Evolutionary conservation across 1,284 basidiomycete genomes (phyloP).

Genomic region (Cryptococcus wingfieldii): DNA sequence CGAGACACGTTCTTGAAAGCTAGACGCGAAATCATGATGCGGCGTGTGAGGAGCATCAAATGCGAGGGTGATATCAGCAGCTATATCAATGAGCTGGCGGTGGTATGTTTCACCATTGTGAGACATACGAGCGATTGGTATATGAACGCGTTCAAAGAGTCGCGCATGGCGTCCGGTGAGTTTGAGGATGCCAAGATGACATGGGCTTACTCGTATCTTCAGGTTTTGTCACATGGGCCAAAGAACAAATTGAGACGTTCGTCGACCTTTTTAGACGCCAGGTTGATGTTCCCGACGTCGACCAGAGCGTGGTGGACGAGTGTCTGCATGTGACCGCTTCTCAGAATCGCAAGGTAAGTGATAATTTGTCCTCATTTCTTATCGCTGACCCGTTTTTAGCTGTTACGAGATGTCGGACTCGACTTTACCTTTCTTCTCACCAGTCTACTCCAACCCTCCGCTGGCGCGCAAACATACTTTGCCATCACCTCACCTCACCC

Average conservation of each 20-base stretch:
- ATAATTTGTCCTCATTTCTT: not conserved
- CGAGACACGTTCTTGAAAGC: slow-evolving; percentile 77
- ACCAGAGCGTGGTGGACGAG: slow-evolving; percentile 64
- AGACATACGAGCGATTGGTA: slow-evolving; percentile 93
- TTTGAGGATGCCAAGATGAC: not conserved
- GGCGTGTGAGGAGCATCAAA: slow-evolving; percentile 73
- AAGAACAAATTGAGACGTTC: slow-evolving; percentile 75
- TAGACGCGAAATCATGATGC: slow-evolving; percentile 68
- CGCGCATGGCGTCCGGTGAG: slow-evolving; percentile 84
- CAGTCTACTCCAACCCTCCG: slow-evolving; percentile 55
- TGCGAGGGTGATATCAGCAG: slow-evolving; percentile 73
- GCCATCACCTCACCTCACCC: slow-evolving; percentile 1
- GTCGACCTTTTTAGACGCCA: slow-evolving; percentile 84
- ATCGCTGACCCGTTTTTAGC: slow-evolving; percentile 50
- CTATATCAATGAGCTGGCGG: slow-evolving; percentile 47
- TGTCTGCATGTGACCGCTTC: slow-evolving; percentile 67
- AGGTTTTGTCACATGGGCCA: slow-evolving; percentile 95
- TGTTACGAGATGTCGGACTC: slow-evolving; percentile 83
- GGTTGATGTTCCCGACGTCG: slow-evolving; percentile 77
- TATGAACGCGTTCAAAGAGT: slow-evolving; percentile 89
- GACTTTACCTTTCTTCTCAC: slow-evolving; percentile 85
- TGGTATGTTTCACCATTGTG: slow-evolving; percentile 48
- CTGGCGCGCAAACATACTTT: slow-evolving; percentile 15
- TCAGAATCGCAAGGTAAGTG: slow-evolving; percentile 72
- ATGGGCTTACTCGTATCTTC: not conserved